These are phyloP conservation scores for Rhizopogon vinicolor DNA, from an alignment of 768 basidiomycete species.

Conservation along the genomic window DNA sequence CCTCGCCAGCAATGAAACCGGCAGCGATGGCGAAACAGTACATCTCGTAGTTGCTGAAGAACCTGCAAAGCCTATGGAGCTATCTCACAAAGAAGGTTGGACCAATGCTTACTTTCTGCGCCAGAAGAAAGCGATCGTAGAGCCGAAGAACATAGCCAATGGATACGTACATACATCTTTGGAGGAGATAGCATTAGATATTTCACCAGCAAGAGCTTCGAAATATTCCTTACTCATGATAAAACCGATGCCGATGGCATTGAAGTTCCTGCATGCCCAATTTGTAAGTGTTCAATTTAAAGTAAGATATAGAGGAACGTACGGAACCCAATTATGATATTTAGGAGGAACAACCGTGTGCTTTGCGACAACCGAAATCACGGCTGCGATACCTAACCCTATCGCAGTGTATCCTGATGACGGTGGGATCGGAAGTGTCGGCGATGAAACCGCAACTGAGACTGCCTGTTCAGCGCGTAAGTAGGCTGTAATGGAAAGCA, in stretches of 20 bases:
- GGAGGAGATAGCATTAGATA: neutral
- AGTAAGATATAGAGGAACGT: neutral
- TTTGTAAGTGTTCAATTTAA: neutral
- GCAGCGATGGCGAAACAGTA: constrained; percentile 34
- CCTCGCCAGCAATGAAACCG: constrained; percentile 37
- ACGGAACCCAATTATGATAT: constrained; percentile 18
- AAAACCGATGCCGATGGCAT: constrained; percentile 21
- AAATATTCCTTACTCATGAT: constrained; percentile 1
- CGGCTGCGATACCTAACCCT: constrained; percentile 41
- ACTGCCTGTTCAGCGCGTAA: constrained; percentile 9
- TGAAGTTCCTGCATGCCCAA: constrained; percentile 14
- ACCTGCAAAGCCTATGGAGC: neutral
- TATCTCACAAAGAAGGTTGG: neutral
- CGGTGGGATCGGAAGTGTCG: constrained; percentile 36
- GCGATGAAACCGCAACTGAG: constrained; percentile 14
- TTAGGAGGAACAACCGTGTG: constrained; percentile 16
- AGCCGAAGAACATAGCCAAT: constrained; percentile 19
- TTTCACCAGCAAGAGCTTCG: neutral
- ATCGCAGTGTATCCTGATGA: constrained; percentile 59
- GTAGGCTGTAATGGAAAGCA: neutral
- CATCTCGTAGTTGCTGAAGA: constrained; percentile 7
- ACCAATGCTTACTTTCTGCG: neutral
- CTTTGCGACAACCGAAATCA: constrained; percentile 41
- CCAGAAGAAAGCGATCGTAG: constrained; percentile 19
- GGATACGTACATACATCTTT: constrained; percentile 19